These are phyloP conservation scores for Scheffersomyces illinoinensis DNA, from an alignment of 1,139 yeast species.

Conservation along the genomic window DNA sequence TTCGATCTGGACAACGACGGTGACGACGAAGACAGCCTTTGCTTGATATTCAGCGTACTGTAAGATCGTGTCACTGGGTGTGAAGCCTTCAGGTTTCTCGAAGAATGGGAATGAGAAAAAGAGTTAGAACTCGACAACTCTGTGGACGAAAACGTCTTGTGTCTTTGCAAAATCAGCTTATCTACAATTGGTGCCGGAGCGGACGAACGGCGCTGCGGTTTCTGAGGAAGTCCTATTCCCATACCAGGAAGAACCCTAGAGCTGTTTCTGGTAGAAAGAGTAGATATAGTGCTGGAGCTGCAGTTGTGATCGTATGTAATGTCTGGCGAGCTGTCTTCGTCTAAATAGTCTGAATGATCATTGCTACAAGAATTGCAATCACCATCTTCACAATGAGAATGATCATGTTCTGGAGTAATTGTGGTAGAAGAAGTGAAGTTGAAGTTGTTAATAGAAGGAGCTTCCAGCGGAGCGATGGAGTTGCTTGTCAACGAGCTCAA, in stretches of 20 bases:
- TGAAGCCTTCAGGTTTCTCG: background rate
- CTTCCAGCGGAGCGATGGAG: constrained; percentile 28
- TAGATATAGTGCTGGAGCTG: background rate
- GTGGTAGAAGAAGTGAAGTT: background rate
- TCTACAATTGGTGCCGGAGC: background rate
- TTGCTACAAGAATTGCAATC: background rate
- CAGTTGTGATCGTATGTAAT: background rate
- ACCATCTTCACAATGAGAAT: background rate
- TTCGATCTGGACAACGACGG: constrained; percentile 34
- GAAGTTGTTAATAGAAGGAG: constrained; percentile 19
- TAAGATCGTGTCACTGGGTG: background rate
- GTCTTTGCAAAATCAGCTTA: background rate
- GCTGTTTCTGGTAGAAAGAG: background rate
- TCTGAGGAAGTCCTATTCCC: background rate
- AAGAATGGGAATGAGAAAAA: background rate
- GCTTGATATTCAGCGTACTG: background rate
- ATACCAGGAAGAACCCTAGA: background rate
- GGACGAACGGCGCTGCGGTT: background rate
- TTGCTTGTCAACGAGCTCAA: constrained; percentile 40
- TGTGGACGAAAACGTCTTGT: background rate
- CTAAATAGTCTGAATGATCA: background rate
- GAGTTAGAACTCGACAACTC: background rate
- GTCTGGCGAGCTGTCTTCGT: background rate
- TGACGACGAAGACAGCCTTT: constrained; percentile 5
- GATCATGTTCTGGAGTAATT: background rate